Percentiles rank a stretch among this genome's conserved stretches.
phyloP scores from a whole-genome alignment of 1,139 yeast species.

The Candida mesenterica region DNA sequence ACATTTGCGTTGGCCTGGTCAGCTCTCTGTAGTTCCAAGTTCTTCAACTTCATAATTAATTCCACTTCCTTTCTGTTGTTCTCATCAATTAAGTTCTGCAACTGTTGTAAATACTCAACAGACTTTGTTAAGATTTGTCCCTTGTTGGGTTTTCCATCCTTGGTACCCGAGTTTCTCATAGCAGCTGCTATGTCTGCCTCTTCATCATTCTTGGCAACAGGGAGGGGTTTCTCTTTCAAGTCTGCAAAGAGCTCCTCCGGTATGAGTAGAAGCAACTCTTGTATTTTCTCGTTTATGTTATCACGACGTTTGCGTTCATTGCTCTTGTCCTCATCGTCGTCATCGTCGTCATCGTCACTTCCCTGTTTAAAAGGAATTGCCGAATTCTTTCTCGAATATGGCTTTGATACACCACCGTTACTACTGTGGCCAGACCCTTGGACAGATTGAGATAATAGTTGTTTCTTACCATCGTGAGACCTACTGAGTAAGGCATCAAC shows the following conservation, averaged over 20 bases:
- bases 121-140: slow-evolving; percentile 85
- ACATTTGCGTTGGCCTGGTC: slow-evolving; percentile 23
- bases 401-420: slow-evolving; percentile 41
- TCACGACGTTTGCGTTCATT: slow-evolving; percentile 74
- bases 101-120: slow-evolving; percentile 74
- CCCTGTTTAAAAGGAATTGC: slow-evolving; percentile 29
- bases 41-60: slow-evolving; percentile 58
- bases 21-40: slow-evolving; percentile 40
- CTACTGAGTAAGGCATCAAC: slow-evolving; percentile 30
- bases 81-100: slow-evolving; percentile 76
- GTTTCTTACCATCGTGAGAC: slow-evolving; percentile 40
- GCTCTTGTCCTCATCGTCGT: slow-evolving; percentile 38
- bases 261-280: slow-evolving; percentile 68
- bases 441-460: slow-evolving; percentile 42
- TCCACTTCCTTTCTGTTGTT: slow-evolving; percentile 79
- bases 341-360: slow-evolving; percentile 29
- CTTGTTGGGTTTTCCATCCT: slow-evolving; percentile 90
- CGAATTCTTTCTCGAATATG: slow-evolving; percentile 41
- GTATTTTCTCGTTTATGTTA: slow-evolving; percentile 85
- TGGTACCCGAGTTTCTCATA: slow-evolving; percentile 60
- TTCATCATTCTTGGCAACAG: slow-evolving; percentile 13
- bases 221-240: slow-evolving; percentile 11
- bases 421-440: slow-evolving; percentile 19
- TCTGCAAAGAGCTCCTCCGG: slow-evolving; percentile 60
- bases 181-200: slow-evolving; percentile 28